Percentiles rank a stretch among this genome's conserved stretches.
These are phyloP conservation scores for Cryptosporidium parvum DNA, from an alignment of 169 alveolate genomes.

Conservation along the genomic window DNA sequence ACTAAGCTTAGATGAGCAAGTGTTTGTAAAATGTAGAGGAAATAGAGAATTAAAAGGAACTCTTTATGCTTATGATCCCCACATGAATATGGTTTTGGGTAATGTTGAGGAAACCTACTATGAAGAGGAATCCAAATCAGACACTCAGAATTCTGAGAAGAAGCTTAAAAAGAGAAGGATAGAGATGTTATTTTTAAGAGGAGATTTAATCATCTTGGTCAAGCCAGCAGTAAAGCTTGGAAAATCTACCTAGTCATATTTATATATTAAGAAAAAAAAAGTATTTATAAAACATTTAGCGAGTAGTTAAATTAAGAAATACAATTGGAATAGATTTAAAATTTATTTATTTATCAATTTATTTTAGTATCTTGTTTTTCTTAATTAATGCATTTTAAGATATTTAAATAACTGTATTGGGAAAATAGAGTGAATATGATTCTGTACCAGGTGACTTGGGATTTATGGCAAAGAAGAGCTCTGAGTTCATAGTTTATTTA, in stretches of 20 bases:
- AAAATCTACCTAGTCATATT: background rate
- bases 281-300: background rate
- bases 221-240: constrained; percentile 82
- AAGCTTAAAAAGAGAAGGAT: constrained; percentile 83
- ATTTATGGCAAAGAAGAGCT: constrained; percentile 57
- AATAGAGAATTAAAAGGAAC: constrained; percentile 91
- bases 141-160: constrained; percentile 74
- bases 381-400: constrained; percentile 19
- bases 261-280: background rate
- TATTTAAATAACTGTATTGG: constrained; percentile 40
- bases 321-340: background rate
- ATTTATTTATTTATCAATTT: background rate
- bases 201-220: constrained; percentile 90
- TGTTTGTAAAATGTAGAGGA: constrained; percentile 90
- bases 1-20: constrained; percentile 88
- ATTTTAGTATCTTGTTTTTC: background rate
- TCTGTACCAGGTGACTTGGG: constrained; percentile 72
- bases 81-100: constrained; percentile 91
- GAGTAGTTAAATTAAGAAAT: background rate
- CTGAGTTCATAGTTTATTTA: background rate
- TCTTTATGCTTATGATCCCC: constrained; percentile 93
- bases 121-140: constrained; percentile 72
- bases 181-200: constrained; percentile 89
- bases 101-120: constrained; percentile 89
- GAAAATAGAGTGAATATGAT: constrained; percentile 38